phyloP scores from a whole-genome alignment of 805 yeast species.

The Blastobotrys chiropterorum region DNA sequence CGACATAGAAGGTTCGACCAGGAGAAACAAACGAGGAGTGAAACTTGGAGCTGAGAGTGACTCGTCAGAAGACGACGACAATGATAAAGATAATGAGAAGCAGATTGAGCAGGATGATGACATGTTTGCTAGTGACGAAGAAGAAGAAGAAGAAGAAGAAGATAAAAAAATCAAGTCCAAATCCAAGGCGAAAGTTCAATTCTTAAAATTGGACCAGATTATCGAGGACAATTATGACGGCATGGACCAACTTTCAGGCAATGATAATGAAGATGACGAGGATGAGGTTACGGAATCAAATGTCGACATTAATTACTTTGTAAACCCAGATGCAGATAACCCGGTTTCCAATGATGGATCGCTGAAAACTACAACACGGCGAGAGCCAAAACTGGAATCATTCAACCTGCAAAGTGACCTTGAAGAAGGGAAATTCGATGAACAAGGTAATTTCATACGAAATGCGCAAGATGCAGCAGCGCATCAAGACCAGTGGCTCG shows the following conservation, averaged over 20 bases:
- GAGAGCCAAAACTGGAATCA: constrained; percentile 48
- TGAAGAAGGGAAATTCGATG: constrained; percentile 55
- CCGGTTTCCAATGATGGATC: not conserved
- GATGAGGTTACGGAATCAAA: constrained; percentile 17
- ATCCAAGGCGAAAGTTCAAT: not conserved
- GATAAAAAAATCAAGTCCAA: constrained; percentile 10
- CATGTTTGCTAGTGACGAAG: constrained; percentile 15
- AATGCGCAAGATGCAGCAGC: constrained; percentile 34
- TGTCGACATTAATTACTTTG: constrained; percentile 18
- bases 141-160: constrained; percentile 23
- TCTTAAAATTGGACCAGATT: not conserved
- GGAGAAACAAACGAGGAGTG: constrained; percentile 23
- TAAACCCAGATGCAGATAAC: constrained; percentile 13
- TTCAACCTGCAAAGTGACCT: constrained; percentile 54
- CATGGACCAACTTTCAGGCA: constrained; percentile 4
- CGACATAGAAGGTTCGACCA: constrained; percentile 19
- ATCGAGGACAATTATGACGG: not conserved
- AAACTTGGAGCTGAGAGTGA: constrained; percentile 6
- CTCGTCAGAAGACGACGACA: constrained; percentile 22
- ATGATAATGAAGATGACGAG: constrained; percentile 12
- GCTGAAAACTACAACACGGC: not conserved
- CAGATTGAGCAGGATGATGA: constrained; percentile 20
- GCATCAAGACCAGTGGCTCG: constrained; percentile 37
- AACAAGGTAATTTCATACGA: constrained; percentile 51
- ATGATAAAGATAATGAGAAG: constrained; percentile 22